Evolutionary conservation across 371 early-diverging fungal species (phyloP), one percentile per base, ranked within the genome.

Genomic region (Lichtheimia corymbifera): DNA sequence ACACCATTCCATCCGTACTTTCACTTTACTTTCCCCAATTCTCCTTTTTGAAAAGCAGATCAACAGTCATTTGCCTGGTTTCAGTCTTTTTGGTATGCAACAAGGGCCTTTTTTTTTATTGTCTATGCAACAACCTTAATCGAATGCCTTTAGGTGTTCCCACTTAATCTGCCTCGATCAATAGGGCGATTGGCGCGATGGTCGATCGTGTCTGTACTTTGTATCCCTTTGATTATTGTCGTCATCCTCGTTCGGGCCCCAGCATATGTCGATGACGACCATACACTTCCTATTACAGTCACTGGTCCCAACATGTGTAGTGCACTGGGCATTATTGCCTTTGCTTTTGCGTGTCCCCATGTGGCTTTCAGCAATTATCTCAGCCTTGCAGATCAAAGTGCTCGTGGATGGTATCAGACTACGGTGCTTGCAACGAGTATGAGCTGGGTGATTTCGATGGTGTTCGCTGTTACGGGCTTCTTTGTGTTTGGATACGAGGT

Each of bases 301-400:
- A 62, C 83, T 1, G 87, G 83, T 14, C 52, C 72, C 20, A 81
- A 84, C 56, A 65, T 85, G 7, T 76, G 80, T 55, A 75, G 85
- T n/a, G 83, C 83, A 1, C 63, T 85, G 18, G 85, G 84, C 27
- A 83, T 86, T 57, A 85, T 86, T 79, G 83, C 84, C 1, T 86
- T 86, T 71, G 87, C 84, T 0, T 83, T 86, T 61, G 74, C 84
- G 13, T 85, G 83, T 25, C 71, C 82, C 22, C 87, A 86, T 63
- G 82, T 83, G 5, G 83, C 85, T 5, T 83, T 85, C 53, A 71
- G 76, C 53, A 86, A 83, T 56, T 86, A 69, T 50, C 58, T 79
- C 50, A 72, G 84, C 5, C 67, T 83, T 52, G 53, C 68, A 27
- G 64, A 80, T 41, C 85, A 80, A 41, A 65, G 80, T 2, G 63